Evolutionary conservation across 371 early-diverging fungal species (phyloP), one percentile per base, ranked within the genome.

Genomic region (Mucor indicus): DNA sequence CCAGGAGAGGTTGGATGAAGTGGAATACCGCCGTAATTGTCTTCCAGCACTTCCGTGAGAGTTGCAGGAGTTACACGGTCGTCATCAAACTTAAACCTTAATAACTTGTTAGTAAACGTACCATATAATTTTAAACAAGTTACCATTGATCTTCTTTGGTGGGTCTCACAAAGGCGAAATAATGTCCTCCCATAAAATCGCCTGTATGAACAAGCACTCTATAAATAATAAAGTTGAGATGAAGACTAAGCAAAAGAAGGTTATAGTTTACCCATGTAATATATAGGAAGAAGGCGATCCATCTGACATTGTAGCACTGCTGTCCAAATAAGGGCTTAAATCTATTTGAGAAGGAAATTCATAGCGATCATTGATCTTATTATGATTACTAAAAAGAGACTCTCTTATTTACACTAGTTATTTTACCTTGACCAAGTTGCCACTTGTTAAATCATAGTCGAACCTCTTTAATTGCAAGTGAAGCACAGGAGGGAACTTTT

Each of bases 381-480:
- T n/a, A n/a, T 86, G n/a, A n/a, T n/a, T n/a, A n/a, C n/a, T n/a
- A n/a, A n/a, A n/a, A n/a, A n/a, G 5, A n/a, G 29, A 23, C 57
- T 43, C 13, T 44, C 57, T 16, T n/a, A 19, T 13, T 16, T 31
- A 9, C 16, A 24, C n/a, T 39, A 15, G 0, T 10, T 20, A 11
- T 46, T 2, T 36, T 62, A 83, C 82, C 69, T 95, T 96, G 49
- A 93, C 88, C 87, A 91, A 87, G 4, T 77, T 75, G 52, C 91
- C 93, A 11, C 80, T 74, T 60, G 80, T 69, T 56, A 93, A 82
- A 60, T 99, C 98, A 62, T 97, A 95, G 58, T 95, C 95, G 62
- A 98, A 99, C 24, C 99, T 79, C 69, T 97, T 97, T 48, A 99
- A 69, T 62, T 98, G 96, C 38, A 99, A 65, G 62, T 98, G 98